A percentile compares a stretch with the other conserved stretches of the same genome.
phyloP scores from a whole-genome alignment of 805 yeast genomes.

The Metschnikowia cerradonensis region DNA sequence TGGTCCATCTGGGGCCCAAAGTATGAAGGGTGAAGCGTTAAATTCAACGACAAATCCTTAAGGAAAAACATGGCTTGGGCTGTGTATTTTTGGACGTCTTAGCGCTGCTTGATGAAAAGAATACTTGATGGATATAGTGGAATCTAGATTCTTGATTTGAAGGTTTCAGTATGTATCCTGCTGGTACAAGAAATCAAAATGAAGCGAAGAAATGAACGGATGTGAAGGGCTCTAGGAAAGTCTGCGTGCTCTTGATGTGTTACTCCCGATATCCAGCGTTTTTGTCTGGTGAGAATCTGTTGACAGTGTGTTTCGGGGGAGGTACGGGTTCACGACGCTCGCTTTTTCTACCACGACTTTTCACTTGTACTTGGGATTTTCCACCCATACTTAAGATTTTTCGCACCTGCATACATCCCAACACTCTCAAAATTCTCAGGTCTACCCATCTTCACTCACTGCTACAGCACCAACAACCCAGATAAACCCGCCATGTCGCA shows the following conservation, averaged over 20 bases:
- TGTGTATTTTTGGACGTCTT: neutral
- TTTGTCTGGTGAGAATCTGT: constrained; percentile 2
- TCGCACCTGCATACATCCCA: neutral
- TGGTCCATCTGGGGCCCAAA: constrained; percentile 98
- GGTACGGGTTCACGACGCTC: neutral
- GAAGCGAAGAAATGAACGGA: neutral
- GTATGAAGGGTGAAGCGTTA: constrained; percentile 94
- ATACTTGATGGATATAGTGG: neutral
- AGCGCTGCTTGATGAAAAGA: neutral
- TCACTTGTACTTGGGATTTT: neutral
- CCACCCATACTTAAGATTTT: neutral
- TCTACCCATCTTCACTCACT: constrained; percentile 1
- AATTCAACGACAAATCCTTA: constrained; percentile 85
- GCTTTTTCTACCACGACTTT: neutral
- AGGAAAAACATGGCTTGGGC: constrained; percentile 37
- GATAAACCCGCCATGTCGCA: constrained; percentile 37
- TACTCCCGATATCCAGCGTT: neutral
- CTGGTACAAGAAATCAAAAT: neutral
- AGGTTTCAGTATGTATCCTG: neutral
- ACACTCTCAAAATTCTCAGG: constrained; percentile 1
- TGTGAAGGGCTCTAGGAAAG: neutral
- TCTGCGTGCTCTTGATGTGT: neutral
- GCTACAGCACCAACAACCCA: neutral
- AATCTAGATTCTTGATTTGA: neutral
- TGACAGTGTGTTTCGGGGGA: neutral